These are phyloP conservation scores for Sporothrix schenckii DNA, from an alignment of 2,329 filamentous ascomycete genomes.

Conservation along the genomic window DNA sequence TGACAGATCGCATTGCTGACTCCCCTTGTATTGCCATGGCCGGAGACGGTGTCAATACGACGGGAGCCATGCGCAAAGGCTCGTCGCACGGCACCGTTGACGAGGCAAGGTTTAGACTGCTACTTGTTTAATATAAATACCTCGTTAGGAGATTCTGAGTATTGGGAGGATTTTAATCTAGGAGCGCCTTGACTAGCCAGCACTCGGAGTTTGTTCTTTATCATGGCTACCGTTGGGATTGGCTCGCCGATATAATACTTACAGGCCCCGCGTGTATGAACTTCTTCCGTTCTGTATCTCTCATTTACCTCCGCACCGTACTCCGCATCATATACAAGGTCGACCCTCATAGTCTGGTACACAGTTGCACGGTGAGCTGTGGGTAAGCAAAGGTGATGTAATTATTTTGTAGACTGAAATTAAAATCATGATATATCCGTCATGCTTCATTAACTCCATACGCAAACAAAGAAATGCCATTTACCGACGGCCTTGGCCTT, in stretches of 20 bases:
- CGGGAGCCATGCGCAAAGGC: conserved; percentile 32
- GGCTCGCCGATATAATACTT: background rate
- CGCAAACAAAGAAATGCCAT: background rate
- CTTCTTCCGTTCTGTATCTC: background rate
- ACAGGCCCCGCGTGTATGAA: background rate
- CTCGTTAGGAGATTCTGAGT: conserved; percentile 43
- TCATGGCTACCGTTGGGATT: background rate
- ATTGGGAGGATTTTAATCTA: background rate
- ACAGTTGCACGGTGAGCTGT: too few species aligned
- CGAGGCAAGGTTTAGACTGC: conserved; percentile 60
- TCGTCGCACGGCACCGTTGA: conserved; percentile 29
- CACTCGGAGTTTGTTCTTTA: background rate
- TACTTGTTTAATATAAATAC: conserved; percentile 73
- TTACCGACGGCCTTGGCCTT: conserved; percentile 24
- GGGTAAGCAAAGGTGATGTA: too few species aligned
- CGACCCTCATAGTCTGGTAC: too few species aligned
- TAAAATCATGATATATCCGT: too few species aligned
- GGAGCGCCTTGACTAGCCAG: background rate
- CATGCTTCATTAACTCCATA: background rate
- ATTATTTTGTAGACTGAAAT: too few species aligned
- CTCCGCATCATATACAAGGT: too few species aligned
- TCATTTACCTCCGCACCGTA: background rate
- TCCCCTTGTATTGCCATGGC: conserved; percentile 35
- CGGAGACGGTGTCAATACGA: conserved; percentile 34
- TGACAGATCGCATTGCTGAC: conserved; percentile 33